A percentile compares a stretch with the other conserved stretches of the same genome.
Conservation (phyloP, 225 moss, liverwort and hornwort species). For the Asterella californica region DNA sequence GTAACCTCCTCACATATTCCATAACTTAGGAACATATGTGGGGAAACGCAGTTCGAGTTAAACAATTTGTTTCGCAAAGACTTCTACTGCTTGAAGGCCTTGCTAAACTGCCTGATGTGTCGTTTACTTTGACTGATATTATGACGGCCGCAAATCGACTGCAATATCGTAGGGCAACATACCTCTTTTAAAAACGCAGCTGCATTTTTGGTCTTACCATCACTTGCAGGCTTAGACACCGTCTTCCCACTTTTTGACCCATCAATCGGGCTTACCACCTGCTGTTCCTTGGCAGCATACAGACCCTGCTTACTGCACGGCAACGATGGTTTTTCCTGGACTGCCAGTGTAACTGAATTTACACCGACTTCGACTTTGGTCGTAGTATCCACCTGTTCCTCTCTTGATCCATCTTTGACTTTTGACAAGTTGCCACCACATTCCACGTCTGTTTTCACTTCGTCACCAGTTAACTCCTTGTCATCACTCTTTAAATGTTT, state of each 20-base stretch:
- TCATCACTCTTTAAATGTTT: slow-evolving; percentile 16
- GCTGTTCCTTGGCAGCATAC: slow-evolving; percentile 3
- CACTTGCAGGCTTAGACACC: slow-evolving; percentile 15
- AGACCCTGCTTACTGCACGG: background rate
- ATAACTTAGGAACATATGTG: background rate
- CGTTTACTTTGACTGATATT: background rate
- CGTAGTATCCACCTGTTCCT: background rate
- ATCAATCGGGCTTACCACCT: background rate
- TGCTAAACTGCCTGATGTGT: background rate
- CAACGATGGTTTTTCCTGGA: background rate
- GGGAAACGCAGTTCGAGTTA: no score
- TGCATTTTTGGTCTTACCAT: slow-evolving; percentile 55
- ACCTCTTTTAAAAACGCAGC: slow-evolving; percentile 75
- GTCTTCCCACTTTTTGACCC: slow-evolving; percentile 11
- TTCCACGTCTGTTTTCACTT: background rate
- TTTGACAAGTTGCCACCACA: background rate
- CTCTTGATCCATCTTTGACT: background rate
- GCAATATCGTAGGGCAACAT: background rate
- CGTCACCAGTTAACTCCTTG: background rate
- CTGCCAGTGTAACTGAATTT: background rate
- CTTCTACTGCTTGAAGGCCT: no score
- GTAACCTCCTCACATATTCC: background rate
- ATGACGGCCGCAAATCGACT: no score
- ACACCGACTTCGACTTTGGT: slow-evolving; percentile 2
- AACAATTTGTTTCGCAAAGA: background rate